A percentile compares a stretch with the other conserved stretches of the same genome.
Conservation (phyloP, 2,329 filamentous ascomycete species). For the Fusarium irregulare region DNA sequence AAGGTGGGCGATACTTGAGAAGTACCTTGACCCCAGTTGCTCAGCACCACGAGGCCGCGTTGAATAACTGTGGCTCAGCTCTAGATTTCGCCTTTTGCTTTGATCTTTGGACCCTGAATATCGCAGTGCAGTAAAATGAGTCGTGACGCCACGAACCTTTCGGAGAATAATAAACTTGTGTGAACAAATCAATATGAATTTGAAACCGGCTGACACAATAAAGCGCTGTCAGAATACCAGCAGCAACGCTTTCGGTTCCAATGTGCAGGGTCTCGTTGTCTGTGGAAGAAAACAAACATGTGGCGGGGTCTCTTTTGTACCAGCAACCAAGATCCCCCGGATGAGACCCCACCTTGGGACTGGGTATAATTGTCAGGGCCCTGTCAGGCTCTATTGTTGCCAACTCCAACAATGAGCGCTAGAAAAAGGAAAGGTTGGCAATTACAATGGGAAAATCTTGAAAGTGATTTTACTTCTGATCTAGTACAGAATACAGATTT, state of each 20-base stretch:
- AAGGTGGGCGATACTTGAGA: conserved; percentile 17
- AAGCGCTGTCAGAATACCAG: not conserved
- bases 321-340: conserved; percentile 34
- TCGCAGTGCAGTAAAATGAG: not conserved
- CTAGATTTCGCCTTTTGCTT: conserved; percentile 8
- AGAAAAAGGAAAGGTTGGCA: not conserved
- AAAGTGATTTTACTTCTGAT: no score
- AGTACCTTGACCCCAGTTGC: conserved; percentile 27
- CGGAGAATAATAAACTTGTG: not conserved
- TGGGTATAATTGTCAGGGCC: not conserved
- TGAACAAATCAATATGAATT: not conserved
- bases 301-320: conserved; percentile 38
- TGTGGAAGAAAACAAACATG: conserved; percentile 41
- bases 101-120: conserved; percentile 19
- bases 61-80: conserved; percentile 45
- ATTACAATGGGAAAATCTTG: not conserved
- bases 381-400: conserved; percentile 3
- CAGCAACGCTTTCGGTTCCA: not conserved
- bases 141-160: not conserved
- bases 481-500: not conserved
- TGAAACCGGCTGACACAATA: not conserved
- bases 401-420: conserved; percentile 1
- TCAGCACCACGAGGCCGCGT: conserved; percentile 38
- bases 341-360: conserved; percentile 28
- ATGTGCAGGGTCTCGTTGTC: conserved; percentile 8